Evolutionary conservation across 1,284 basidiomycete species (phyloP).

Genomic region (Chalciporus sp.): DNA sequence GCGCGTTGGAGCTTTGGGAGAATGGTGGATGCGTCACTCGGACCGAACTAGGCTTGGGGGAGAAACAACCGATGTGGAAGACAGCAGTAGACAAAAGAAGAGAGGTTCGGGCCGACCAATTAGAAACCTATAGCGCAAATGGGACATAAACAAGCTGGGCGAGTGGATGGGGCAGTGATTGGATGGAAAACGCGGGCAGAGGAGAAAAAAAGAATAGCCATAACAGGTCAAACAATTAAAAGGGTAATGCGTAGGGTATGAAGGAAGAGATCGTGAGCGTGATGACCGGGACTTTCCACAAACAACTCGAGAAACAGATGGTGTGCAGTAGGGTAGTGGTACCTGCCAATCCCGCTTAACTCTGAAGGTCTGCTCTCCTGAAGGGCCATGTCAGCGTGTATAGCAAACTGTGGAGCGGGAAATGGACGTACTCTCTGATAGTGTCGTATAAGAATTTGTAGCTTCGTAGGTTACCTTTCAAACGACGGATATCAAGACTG

Average conservation of each 20-base stretch:
- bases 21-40: not conserved
- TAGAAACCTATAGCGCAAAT: conserved; percentile 22
- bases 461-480: conserved; percentile 91
- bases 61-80: conserved; percentile 15
- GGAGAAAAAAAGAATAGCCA: conserved; percentile 1
- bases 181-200: not conserved
- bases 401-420: conserved; percentile 6
- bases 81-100: conserved; percentile 20
- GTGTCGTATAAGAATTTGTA: conserved; percentile 95
- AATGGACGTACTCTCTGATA: conserved; percentile 73
- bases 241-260: conserved; percentile 33
- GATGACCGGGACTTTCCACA: conserved; percentile 3
- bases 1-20: too few species aligned
- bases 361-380: conserved; percentile 50
- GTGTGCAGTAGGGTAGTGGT: conserved; percentile 20
- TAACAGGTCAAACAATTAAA: conserved; percentile 21
- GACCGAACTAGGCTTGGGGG: conserved; percentile 1
- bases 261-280: conserved; percentile 5
- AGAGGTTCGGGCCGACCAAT: conserved; percentile 18
- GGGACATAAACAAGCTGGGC: conserved; percentile 14
- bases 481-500: conserved; percentile 84
- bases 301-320: conserved; percentile 1
- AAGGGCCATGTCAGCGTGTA: conserved; percentile 18
- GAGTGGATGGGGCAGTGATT: conserved; percentile 7
- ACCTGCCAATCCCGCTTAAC: conserved; percentile 34